Conservation (phyloP, 176 grass and related monocot species). For the Secale cereale region DNA sequence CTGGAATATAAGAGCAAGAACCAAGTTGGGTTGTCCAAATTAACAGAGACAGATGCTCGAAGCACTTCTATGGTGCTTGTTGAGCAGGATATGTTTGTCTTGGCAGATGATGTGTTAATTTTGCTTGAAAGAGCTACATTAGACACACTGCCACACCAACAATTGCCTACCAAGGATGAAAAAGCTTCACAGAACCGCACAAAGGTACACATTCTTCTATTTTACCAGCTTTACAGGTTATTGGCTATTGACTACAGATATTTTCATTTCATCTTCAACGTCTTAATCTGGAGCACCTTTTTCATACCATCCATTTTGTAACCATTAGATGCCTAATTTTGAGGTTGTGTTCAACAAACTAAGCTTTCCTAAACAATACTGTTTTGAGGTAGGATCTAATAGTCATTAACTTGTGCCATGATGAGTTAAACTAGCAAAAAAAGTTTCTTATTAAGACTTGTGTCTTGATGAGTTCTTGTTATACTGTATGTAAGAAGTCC, state of each 20-base stretch:
- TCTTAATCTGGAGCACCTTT: neutral
- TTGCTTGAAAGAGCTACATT: slow-evolving; percentile 80
- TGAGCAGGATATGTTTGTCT: slow-evolving; percentile 83
- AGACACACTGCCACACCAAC: slow-evolving; percentile 65
- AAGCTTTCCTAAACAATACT: neutral
- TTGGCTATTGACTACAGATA: neutral
- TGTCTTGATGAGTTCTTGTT: slow-evolving; percentile 9
- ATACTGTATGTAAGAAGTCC: neutral
- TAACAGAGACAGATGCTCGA: slow-evolving; percentile 54
- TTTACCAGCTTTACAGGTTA: slow-evolving; percentile 1
- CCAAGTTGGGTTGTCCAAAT: slow-evolving; percentile 47
- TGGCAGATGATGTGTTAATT: slow-evolving; percentile 78
- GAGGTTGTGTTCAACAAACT: slow-evolving; percentile 4
- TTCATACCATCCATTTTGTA: neutral
- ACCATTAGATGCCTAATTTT: neutral
- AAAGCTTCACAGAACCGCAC: slow-evolving; percentile 70
- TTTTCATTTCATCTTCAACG: slow-evolving; percentile 1
- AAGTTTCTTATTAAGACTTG: neutral
- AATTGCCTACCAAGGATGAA: slow-evolving; percentile 79
- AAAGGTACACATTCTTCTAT: slow-evolving; percentile 45
- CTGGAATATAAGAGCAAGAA: slow-evolving; percentile 73
- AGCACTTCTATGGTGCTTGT: slow-evolving; percentile 68
- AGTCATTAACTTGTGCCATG: neutral
- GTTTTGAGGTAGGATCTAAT: neutral
- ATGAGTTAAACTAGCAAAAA: slow-evolving; percentile 7